phyloP scores from a whole-genome alignment of 2,329 filamentous ascomycete species.

The Ceratocystis variospora region DNA sequence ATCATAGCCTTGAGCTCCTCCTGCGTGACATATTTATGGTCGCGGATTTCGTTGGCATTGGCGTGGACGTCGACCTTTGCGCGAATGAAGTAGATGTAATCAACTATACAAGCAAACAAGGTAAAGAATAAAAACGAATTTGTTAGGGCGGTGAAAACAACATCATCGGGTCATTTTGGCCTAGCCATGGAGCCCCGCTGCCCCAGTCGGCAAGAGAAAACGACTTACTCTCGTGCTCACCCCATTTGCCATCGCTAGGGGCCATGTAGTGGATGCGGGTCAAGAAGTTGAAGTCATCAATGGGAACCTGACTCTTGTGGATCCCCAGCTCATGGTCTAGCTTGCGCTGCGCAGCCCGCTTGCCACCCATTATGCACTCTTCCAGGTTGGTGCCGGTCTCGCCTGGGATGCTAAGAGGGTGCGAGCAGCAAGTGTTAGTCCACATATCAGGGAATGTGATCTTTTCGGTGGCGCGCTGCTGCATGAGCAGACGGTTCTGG shows the following conservation, averaged over 20 bases:
- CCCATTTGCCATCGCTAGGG: conserved; percentile 93
- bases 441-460: conserved; percentile 99
- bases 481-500: conserved; percentile 79
- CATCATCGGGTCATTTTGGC: neutral
- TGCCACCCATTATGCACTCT: conserved; percentile 71
- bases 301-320: conserved; percentile 70
- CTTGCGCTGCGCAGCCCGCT: conserved; percentile 84
- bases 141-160: too few species aligned
- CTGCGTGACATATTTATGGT: conserved; percentile 68
- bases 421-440: conserved; percentile 99
- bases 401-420: conserved; percentile 78
- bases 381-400: conserved; percentile 77
- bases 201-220: neutral
- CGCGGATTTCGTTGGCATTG: conserved; percentile 82
- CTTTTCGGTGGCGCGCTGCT: conserved; percentile 91
- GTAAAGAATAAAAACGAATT: too few species aligned
- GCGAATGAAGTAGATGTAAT: conserved; percentile 98
- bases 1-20: conserved; percentile 79
- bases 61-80: conserved; percentile 65
- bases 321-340: conserved; percentile 92
- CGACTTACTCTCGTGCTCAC: conserved; percentile 85
- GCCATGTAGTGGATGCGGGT: conserved; percentile 98
- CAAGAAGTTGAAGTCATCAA: conserved; percentile 85
- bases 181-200: neutral
- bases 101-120: conserved; percentile 42